phyloP scores from a whole-genome alignment of 2,329 filamentous ascomycete species.

The Atkinsonella hypoxylon region DNA sequence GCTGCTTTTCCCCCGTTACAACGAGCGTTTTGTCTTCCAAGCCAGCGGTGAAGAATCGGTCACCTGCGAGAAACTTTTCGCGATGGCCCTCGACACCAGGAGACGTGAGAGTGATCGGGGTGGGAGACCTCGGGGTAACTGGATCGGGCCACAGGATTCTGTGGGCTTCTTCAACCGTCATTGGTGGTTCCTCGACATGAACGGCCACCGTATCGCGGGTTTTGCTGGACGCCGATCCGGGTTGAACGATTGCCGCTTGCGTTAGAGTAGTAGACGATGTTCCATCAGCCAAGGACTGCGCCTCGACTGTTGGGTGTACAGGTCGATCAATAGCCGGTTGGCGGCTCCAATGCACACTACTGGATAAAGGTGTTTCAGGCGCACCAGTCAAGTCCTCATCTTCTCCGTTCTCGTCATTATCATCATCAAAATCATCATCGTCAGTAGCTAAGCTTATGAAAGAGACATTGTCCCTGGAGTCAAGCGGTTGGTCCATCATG shows the following conservation, averaged over 20 bases:
- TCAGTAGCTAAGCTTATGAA: not conserved
- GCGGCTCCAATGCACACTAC: not conserved
- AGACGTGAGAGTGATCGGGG: constrained; percentile 1
- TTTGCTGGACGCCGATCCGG: constrained; percentile 1
- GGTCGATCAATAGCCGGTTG: not conserved
- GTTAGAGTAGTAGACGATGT: constrained; percentile 7
- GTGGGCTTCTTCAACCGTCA: constrained; percentile 28
- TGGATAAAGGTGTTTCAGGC: not conserved
- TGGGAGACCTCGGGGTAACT: constrained; percentile 7
- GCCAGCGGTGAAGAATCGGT: constrained; percentile 18
- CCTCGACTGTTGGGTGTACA: constrained; percentile 1
- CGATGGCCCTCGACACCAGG: constrained; percentile 16
- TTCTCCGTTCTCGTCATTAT: constrained; percentile 14
- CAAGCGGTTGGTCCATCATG: constrained; percentile 14
- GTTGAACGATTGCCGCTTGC: constrained; percentile 4
- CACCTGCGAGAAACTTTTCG: constrained; percentile 29
- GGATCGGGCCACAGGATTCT: constrained; percentile 28
- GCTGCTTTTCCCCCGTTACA: constrained; percentile 21
- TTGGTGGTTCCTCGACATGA: constrained; percentile 17
- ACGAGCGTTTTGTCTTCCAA: constrained; percentile 29
- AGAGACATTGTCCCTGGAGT: not conserved
- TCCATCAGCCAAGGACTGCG: not conserved
- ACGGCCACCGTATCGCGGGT: not conserved
- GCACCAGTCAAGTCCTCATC: constrained; percentile 11
- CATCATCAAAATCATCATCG: constrained; percentile 13